Evolutionary conservation across 495 filamentous ascomycete genomes (phyloP), one percentile per base, ranked within the genome.

Genomic region (Lichina pygmaea): DNA sequence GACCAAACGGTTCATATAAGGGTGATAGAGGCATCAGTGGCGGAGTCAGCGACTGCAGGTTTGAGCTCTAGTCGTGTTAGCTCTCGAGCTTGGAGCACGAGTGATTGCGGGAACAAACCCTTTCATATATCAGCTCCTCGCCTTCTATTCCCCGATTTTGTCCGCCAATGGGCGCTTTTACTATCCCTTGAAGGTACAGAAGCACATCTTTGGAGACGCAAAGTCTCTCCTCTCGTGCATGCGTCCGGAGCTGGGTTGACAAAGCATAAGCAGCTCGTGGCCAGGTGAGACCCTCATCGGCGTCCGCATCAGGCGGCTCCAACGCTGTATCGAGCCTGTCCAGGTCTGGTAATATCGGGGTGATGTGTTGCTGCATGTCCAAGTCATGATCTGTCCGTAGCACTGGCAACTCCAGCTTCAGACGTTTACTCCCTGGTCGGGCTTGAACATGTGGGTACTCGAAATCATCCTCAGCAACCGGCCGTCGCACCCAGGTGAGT

Each of bases 21-120:
- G 60, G 61, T 6, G 56, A 50, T 13, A 57, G 44, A 2, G 74
- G 73, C 37, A 71, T 66, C 9, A 80, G 55, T 10, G 72, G 74
- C 32, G 75, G 76, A 9, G 74, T 73, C 31, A 77, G 38, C 24
- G 55, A 61, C 36, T 62, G 55, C 8, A 54, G 47, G 6, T 10
- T n/a, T 24, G 33, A 32, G n/a, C 6, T 11, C 45, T 47, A 16
- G 15, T 6, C 7, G 24, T 30, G 16, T 45, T 10, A 45, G 44
- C 31, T 13, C 12, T 37, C 12, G 5, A 33, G 6, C 32, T 17
- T 9, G 30, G 44, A 12, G 6, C 33, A 7, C 3, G 17, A 8
- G 15, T 5, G 38, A 17, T 10, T 47, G 8, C 24, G 4, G 4
- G 2, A 33, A 45, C 33, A 0, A 12, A 37, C 44, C 13, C n/a